phyloP scores from a whole-genome alignment of 164 flowering plant genomes.

The Kingdonia uniflora region DNA sequence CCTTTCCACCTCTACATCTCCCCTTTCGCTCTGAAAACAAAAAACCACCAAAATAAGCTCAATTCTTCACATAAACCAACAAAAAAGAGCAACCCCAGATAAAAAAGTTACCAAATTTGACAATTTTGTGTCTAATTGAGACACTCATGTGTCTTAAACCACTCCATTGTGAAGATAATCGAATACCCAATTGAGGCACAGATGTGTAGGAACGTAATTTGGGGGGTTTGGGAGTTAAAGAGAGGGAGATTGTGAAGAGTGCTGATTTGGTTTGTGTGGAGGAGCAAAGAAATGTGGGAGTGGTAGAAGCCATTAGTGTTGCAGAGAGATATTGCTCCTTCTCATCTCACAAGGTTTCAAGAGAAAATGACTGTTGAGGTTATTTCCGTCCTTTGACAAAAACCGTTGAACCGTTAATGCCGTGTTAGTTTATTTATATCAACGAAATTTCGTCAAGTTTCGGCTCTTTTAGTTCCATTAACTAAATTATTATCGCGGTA shows the following conservation, averaged over 20 bases:
- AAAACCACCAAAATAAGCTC: not conserved
- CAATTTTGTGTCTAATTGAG: constrained; percentile 23
- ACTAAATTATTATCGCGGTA: too few relatives aligned
- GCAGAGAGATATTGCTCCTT: constrained; percentile 6
- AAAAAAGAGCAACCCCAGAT: constrained; percentile 7
- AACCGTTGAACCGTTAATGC: too few relatives aligned
- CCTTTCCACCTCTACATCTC: constrained; percentile 27
- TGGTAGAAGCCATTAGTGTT: constrained; percentile 25
- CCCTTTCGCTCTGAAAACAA: constrained; percentile 41
- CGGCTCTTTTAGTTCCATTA: too few relatives aligned
- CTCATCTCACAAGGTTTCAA: too few relatives aligned
- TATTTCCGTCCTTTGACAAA: too few relatives aligned
- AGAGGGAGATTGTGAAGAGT: constrained; percentile 15
- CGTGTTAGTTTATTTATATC: too few relatives aligned
- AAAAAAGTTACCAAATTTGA: constrained; percentile 24
- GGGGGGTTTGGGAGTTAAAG: constrained; percentile 18
- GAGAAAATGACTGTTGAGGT: too few relatives aligned
- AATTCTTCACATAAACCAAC: not conserved
- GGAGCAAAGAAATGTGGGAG: constrained; percentile 16
- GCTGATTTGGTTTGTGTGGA: constrained; percentile 12
- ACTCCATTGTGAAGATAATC: constrained; percentile 38
- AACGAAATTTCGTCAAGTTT: too few relatives aligned
- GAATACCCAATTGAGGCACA: constrained; percentile 33
- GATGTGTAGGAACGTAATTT: constrained; percentile 17
- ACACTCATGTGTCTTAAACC: constrained; percentile 53